phyloP scores from a whole-genome alignment of 371 early-diverging fungal genomes.

The Mortierella sp. region DNA sequence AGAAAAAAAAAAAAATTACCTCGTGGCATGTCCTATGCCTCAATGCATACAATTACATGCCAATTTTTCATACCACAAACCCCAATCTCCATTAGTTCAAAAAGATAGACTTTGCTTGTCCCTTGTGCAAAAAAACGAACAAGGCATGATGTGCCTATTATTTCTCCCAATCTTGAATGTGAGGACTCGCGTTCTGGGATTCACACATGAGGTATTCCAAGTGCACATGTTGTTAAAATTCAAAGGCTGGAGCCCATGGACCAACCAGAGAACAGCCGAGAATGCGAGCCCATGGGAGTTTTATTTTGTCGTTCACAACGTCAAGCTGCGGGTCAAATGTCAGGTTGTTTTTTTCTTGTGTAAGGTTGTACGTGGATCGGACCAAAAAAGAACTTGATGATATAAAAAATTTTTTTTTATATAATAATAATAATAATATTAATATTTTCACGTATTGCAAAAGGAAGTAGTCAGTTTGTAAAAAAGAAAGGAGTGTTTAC shows the following conservation, averaged over 20 bases:
- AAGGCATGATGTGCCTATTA: background rate
- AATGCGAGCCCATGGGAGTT: constrained; percentile 18
- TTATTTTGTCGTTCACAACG: background rate
- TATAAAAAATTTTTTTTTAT: too few species aligned
- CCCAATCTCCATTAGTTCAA: background rate
- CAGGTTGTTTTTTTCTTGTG: constrained; percentile 4
- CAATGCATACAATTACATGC: background rate
- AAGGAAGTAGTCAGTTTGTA: background rate
- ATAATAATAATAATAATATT: background rate
- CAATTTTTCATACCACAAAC: background rate
- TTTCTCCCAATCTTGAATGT: too few species aligned
- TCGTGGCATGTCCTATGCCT: constrained; percentile 17
- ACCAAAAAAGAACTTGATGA: background rate
- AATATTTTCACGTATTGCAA: background rate
- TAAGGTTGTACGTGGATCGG: constrained; percentile 20
- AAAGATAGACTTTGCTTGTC: background rate
- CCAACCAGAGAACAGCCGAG: constrained; percentile 22
- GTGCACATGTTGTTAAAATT: background rate
- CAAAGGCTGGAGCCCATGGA: background rate
- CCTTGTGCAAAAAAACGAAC: background rate
- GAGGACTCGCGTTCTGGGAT: background rate
- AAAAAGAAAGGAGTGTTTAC: background rate
- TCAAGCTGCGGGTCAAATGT: constrained; percentile 7
- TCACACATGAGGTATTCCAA: background rate
- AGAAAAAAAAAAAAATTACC: constrained; percentile 13